Evolutionary conservation across 148 eudicot species (phyloP), one percentile per base, ranked within the genome.

Genomic region (Oxyria digyna): DNA sequence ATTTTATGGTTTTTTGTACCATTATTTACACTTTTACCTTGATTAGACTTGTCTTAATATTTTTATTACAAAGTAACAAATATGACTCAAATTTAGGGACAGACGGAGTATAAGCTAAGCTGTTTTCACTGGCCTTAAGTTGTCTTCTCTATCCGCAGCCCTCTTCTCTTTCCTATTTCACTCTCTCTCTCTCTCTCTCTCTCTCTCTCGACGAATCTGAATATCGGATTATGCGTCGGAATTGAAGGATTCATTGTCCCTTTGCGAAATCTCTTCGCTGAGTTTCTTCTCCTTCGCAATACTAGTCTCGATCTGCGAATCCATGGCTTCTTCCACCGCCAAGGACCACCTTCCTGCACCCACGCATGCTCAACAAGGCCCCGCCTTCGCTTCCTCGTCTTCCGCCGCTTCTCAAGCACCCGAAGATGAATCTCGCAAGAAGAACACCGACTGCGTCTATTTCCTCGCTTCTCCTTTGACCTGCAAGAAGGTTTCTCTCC

Each of bases 381-480:
- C 42, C 43, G 42, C 27, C 10, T 38, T 41, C 69, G 8, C 74
- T 43, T 42, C 70, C 3, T 42, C 79, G 15, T 8, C 74, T 0
- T 10, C 74, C 52, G 5, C 74, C 18, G 10, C 81, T 42, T 75
- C 54, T 69, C 71, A 69, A 69, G 41, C 12, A 27, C 14, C 71
- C 9, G 95, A 88, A 54, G 97, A 91, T 31, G 97, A 89, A 71
- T 76, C 78, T n/a, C 55, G 80, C 74, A 91, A 85, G 78, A 76
- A 81, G 52, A 89, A 81, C 70, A 91, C 96, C 31, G 97, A 91
- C 76, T 91, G 97, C 42, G 86, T 91, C 32, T 91, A 91, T 81
- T 91, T 87, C 69, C 91, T 91, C 1, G 93, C 97, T 46, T 89
- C 97, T 31, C 97, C 97, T 49, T 79, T 91, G 70, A 91, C 93